Percentiles rank a stretch among this genome's conserved stretches.
Evolutionary conservation across 202 grass and related monocot species (phyloP).

Genomic region (Digitaria exilis): DNA sequence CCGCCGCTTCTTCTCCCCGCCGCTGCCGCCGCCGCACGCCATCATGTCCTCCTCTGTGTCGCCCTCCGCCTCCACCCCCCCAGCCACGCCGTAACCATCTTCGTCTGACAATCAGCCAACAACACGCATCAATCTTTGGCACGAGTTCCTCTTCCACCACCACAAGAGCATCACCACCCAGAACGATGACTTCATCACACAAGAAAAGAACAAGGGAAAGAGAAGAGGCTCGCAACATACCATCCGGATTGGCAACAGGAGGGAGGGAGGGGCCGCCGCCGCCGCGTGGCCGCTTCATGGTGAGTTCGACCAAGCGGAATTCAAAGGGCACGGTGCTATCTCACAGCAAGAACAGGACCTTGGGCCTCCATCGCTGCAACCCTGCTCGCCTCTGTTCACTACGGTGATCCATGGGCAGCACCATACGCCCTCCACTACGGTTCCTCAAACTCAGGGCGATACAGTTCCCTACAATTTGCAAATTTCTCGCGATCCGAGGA

Average conservation of each 20-base stretch:
- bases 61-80: constrained; percentile 43
- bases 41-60: constrained; percentile 51
- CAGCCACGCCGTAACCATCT: constrained; percentile 42
- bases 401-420: constrained; percentile 24
- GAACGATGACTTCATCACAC: background rate
- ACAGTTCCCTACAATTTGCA: constrained; percentile 15
- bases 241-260: constrained; percentile 26
- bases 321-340: background rate
- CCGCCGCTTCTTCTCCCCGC: constrained; percentile 86
- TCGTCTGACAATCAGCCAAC: constrained; percentile 31
- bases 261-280: constrained; percentile 23
- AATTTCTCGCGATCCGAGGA: constrained; percentile 47
- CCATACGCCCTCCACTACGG: background rate
- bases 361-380: constrained; percentile 25
- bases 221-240: background rate
- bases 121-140: constrained; percentile 13
- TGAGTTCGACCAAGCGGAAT: constrained; percentile 8
- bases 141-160: background rate
- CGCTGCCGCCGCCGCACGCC: constrained; percentile 41
- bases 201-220: background rate
- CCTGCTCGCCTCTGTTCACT: constrained; percentile 18
- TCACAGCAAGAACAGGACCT: background rate
- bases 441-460: background rate
- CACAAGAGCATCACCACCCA: background rate
- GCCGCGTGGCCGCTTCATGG: constrained; percentile 48